Percentiles rank a stretch among this genome's conserved stretches.
Evolutionary conservation across 2,329 filamentous ascomycete species (phyloP).

Genomic region (Leptographium procerum): DNA sequence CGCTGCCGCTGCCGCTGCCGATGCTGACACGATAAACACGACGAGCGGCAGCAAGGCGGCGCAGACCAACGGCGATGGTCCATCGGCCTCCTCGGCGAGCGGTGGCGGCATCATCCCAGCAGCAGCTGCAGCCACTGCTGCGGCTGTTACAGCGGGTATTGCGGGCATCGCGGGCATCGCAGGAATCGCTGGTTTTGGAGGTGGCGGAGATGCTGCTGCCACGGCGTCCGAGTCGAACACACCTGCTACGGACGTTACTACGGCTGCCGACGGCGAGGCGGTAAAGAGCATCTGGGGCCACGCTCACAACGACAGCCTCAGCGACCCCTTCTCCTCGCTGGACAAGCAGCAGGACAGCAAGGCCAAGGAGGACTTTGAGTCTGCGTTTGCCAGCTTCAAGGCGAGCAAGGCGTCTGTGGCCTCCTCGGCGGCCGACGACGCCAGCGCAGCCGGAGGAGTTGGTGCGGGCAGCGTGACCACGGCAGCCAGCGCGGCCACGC

Average conservation of each 20-base stretch:
- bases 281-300: slow-evolving; percentile 9
- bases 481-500: not conserved
- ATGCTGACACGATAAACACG: no score
- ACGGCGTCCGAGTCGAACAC: not conserved
- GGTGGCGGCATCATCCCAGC: not conserved
- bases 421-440: not conserved
- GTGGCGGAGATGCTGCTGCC: slow-evolving; percentile 1
- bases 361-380: slow-evolving; percentile 73
- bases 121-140: no score
- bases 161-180: not conserved
- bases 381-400: slow-evolving; percentile 68
- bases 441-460: no score
- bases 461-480: no score
- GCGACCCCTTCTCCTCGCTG: slow-evolving; percentile 40
- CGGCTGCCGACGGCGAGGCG: no score
- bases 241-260: not conserved
- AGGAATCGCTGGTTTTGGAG: not conserved
- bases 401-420: slow-evolving; percentile 24
- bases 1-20: no score
- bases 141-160: not conserved
- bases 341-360: slow-evolving; percentile 35
- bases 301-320: slow-evolving; percentile 16
- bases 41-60: not conserved
- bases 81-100: not conserved
- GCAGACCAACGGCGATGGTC: not conserved